phyloP scores from a whole-genome alignment of 768 basidiomycete genomes.

The Termitomyces titanicus region DNA sequence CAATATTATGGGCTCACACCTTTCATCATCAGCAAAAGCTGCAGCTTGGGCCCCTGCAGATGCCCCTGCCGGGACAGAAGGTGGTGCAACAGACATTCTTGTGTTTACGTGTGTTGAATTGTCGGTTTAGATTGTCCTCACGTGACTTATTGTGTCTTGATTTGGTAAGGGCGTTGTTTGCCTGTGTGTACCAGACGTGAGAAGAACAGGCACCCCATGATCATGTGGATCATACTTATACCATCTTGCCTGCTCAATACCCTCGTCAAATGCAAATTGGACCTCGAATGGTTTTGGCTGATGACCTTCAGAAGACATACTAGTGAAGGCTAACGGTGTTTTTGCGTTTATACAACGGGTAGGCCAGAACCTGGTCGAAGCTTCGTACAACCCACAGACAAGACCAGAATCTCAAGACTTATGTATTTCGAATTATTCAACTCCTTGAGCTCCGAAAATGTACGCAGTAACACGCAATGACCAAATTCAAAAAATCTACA shows the following conservation, averaged over 20 bases:
- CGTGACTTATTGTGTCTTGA: not conserved
- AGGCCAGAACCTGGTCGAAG: not conserved
- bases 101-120: conserved; percentile 41
- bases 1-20: conserved; percentile 28
- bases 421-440: too few species aligned
- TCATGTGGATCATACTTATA: too few species aligned
- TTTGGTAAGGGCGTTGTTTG: not conserved
- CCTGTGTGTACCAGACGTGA: not conserved
- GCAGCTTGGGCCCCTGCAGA: conserved; percentile 28
- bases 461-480: not conserved
- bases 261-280: not conserved
- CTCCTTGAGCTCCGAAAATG: not conserved
- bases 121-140: not conserved
- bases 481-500: not conserved
- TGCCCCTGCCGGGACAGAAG: conserved; percentile 49
- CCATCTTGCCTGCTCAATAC: not conserved
- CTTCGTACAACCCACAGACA: not conserved
- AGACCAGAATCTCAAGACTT: too few species aligned
- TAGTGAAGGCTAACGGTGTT: too few species aligned
- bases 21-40: conserved; percentile 77
- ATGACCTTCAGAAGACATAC: not conserved
- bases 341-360: too few species aligned
- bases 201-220: too few species aligned
- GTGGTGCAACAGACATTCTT: conserved; percentile 42
- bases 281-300: not conserved